Conservation (phyloP, 2,329 filamentous ascomycete genomes). For the Aspergillus carbonarius region DNA sequence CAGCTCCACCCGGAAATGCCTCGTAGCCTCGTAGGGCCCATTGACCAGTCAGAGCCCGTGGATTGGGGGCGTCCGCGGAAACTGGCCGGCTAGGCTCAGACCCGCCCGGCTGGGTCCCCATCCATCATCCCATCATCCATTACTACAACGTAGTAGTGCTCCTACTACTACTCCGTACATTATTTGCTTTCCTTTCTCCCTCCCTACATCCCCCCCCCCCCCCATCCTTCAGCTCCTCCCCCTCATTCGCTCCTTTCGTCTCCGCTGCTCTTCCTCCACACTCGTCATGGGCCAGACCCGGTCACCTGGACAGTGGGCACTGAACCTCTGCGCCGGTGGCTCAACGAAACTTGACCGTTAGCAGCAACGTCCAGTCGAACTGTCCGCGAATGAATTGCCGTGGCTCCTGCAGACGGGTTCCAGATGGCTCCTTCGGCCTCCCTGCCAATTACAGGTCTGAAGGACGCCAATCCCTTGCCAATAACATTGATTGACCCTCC, state of each 20-base stretch:
- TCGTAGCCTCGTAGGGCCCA: neutral
- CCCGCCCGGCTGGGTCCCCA: neutral
- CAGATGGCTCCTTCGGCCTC: neutral
- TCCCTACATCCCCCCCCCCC: too few relatives aligned
- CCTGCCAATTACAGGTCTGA: neutral
- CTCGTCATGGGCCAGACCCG: neutral
- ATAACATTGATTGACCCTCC: neutral
- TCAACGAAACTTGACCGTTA: neutral
- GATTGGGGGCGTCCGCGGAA: neutral
- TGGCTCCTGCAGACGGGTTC: neutral
- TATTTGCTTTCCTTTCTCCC: neutral
- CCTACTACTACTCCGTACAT: neutral
- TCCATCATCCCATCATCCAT: neutral
- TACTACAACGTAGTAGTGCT: too few relatives aligned
- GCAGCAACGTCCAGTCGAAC: neutral
- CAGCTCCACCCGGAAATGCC: neutral
- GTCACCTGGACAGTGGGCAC: neutral
- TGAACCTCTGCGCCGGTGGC: neutral
- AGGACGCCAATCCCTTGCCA: neutral
- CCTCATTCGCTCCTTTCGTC: neutral
- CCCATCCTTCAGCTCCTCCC: too few relatives aligned
- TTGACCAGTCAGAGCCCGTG: neutral
- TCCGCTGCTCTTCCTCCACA: neutral
- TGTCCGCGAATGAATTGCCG: neutral
- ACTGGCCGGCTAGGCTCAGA: neutral